Evolutionary conservation across 2,329 filamentous ascomycete species (phyloP).

Genomic region (Trichoderma lentiforme): DNA sequence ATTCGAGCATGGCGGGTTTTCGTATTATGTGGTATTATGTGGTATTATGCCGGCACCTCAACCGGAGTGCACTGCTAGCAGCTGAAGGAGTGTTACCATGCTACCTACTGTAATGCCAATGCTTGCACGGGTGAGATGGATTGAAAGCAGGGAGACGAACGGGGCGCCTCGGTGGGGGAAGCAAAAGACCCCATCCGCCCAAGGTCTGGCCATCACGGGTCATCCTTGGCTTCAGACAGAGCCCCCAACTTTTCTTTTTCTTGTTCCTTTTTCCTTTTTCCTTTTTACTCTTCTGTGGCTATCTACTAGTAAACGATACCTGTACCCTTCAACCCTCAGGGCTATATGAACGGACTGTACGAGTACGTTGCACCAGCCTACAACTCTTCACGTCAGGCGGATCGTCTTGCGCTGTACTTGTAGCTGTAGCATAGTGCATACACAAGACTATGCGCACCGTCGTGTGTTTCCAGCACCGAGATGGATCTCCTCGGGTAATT

Average conservation of each 20-base stretch:
- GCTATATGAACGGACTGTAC: background rate
- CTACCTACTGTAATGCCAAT: background rate
- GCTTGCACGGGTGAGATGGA: background rate
- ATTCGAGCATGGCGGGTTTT: background rate
- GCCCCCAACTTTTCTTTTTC: background rate
- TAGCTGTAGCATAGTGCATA: background rate
- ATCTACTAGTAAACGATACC: no score
- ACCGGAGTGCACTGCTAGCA: background rate
- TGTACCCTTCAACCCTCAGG: background rate
- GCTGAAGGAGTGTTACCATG: background rate
- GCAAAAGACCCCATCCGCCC: background rate
- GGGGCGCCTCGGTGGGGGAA: conserved; percentile 1
- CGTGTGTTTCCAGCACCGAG: background rate
- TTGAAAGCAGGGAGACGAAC: conserved; percentile 1
- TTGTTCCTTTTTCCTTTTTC: background rate
- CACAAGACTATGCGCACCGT: background rate
- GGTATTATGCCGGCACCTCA: background rate
- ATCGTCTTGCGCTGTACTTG: background rate
- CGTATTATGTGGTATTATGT: background rate
- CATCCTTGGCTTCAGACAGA: background rate
- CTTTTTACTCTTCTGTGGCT: background rate
- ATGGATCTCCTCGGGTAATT: conserved; percentile 11
- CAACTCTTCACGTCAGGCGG: background rate
- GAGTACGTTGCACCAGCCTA: background rate
- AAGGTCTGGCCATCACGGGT: background rate